Base-by-base conservation (phyloP, 2,329 filamentous ascomycete species). In the Pyricularia grisea region DNA sequence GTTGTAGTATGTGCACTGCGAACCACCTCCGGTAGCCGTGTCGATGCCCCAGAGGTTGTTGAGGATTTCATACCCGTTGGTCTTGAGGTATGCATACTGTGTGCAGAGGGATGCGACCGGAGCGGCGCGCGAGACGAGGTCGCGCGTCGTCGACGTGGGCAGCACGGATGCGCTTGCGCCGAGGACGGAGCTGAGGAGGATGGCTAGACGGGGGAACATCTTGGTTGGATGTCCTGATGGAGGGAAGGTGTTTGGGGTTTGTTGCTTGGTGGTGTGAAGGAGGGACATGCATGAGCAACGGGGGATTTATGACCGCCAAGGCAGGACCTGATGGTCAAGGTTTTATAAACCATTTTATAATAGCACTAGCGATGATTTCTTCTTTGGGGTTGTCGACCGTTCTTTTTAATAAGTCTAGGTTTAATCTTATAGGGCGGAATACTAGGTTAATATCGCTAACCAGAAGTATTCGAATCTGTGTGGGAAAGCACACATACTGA, bases 1-100 rank as follows among this genome's bases (percentile, higher is more conserved):
- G 73, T 78, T 75, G 11, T 83, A 71, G 4, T 76, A 78, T 3
- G 80, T 81, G 76, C 81, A 83, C 74, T 83, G 81, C 55, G 72
- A 50, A 5, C 42, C 42, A 17, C 42, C 42, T 17, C 42, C 42
- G 17, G 42, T 50, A 17, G 42, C 42, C 42, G 42, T n/a, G 42
- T 50, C 42, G 42, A 50, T 50, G 17, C 42, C 42, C 42, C 42
- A 50, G 5, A 50, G 42, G 42, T 50, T 50, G 42, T 50, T 50
- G 42, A 50, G 42, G 42, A 50, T 50, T 17, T 50, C 42, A 17
- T 50, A 50, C 2, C 42, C 42, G 42, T 50, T 50, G 42, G 42
- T 50, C 42, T 50, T 50, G 42, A 50, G 42, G 42, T 50, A 50
- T 7, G 42, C 42, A 17, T 50, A 50, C 42, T 50, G 42, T 17